Percentiles rank a stretch among this genome's conserved stretches.
phyloP scores from a whole-genome alignment of 306 rosid species.

The Citrullus amarus region DNA sequence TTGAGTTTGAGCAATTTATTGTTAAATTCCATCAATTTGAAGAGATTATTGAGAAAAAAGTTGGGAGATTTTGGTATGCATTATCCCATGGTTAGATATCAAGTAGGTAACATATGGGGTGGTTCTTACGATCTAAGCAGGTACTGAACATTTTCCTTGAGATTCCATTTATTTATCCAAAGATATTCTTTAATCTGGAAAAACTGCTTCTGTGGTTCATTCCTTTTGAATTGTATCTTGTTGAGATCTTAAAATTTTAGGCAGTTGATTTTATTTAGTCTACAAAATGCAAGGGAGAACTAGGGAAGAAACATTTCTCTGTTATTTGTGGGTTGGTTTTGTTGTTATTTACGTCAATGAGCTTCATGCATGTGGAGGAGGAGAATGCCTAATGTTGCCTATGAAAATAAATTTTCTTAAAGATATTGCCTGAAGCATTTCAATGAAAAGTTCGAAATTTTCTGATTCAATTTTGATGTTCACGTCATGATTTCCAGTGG shows the following conservation, averaged over 20 bases:
- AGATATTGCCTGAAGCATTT: background rate
- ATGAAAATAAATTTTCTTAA: background rate
- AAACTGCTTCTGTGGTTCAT: background rate
- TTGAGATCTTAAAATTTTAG: background rate
- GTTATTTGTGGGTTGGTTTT: background rate
- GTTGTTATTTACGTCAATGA: background rate
- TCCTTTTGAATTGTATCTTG: background rate
- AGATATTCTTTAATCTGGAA: background rate
- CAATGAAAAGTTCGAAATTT: background rate
- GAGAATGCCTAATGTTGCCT: background rate
- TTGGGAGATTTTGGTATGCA: background rate
- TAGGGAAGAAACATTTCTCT: conserved; percentile 1
- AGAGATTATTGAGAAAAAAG: background rate
- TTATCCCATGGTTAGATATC: background rate
- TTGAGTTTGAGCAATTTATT: background rate
- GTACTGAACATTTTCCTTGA: background rate
- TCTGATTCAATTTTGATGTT: background rate
- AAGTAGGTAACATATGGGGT: background rate
- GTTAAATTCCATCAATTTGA: background rate
- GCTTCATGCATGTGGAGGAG: background rate
- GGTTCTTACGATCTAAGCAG: too few species aligned
- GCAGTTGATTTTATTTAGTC: background rate
- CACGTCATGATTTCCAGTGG: conserved; percentile 42
- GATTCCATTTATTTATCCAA: background rate
- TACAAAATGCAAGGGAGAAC: background rate